Evolutionary conservation across 768 basidiomycete species (phyloP), one percentile per base, ranked within the genome.

Genomic region (Mycena latifolia): DNA sequence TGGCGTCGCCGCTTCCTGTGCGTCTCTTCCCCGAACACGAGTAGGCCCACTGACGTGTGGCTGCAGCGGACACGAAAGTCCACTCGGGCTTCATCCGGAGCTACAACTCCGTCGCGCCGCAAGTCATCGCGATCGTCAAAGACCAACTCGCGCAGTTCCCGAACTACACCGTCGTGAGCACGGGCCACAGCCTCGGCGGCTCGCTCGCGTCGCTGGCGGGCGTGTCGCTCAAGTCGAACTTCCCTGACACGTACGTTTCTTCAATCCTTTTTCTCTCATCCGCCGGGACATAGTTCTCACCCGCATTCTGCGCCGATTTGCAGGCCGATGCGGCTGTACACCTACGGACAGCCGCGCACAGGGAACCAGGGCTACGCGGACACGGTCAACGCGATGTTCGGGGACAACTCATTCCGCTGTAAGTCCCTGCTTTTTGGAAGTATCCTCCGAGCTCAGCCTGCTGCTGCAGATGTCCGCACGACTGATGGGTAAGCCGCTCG

Each of bases 161-260:
- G n/a, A 27, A 41, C 5, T 56, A 56, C 28, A 28, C 41, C 41
- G 15, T 46, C 29, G 28, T 46, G 27, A 22, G 12, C 43, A 46
- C 48, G n/a, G 55, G 55, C 24, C 55, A 46, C 55, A 22, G 41
- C 28, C 41, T 56, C 48, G 48, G 48, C 28, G 55, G 9, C 41
- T 28, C 28, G n/a, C 43, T 10, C 10, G 48, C 48, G 25, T 27
- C 48, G 3, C 48, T 56, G 3, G 41, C 43, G 28, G n/a, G n/a
- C 20, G 29, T 56, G 28, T 45, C 55, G 18, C 22, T 56, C 20
- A 29, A 46, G 55, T 20, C 22, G 10, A 43, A 45, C 31, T 46
- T 45, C 43, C 43, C 43, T 7, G n/a, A 29, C 43, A 56, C 55
- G 43, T 56, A 25, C 24, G 37, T 33, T 5, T 20, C 25, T 20